Percentiles rank a stretch among this genome's conserved stretches.
Conservation (phyloP, 441 rosid genomes). For the Syzygium malaccense region DNA sequence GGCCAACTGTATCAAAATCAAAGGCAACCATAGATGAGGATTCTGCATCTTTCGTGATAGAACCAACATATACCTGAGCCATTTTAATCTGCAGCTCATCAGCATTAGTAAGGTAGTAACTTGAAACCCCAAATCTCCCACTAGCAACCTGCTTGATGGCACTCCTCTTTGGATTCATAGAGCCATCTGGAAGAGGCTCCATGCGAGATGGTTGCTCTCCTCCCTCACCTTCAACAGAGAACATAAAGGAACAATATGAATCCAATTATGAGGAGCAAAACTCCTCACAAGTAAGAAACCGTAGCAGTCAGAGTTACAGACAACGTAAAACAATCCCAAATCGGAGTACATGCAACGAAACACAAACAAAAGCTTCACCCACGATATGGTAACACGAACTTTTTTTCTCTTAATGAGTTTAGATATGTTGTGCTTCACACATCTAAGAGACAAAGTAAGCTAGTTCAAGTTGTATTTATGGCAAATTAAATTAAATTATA, state of each 20-base stretch:
- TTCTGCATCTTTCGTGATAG: background rate
- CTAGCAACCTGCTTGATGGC: constrained; percentile 99
- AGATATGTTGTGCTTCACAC: background rate
- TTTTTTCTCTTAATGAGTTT: background rate
- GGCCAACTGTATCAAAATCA: background rate
- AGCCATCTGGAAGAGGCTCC: constrained; percentile 94
- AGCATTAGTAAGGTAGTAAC: constrained; percentile 96
- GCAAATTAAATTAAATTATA: constrained; percentile 8
- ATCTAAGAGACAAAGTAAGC: background rate
- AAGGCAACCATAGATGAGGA: background rate
- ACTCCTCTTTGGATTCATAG: constrained; percentile 93
- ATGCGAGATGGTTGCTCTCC: constrained; percentile 99
- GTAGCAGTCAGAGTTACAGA: background rate
- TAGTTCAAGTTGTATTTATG: background rate
- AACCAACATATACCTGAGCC: constrained; percentile 82
- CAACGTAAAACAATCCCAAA: background rate
- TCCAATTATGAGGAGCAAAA: background rate
- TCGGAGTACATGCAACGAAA: background rate
- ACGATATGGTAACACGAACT: background rate
- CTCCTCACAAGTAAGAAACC: background rate
- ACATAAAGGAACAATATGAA: background rate
- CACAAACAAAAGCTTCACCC: background rate
- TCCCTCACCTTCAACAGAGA: constrained; percentile 77
- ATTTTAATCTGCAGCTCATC: constrained; percentile 98
- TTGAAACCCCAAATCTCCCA: constrained; percentile 99